phyloP scores from a whole-genome alignment of 352 stramenopile species.

The Globisporangium radiosum region DNA sequence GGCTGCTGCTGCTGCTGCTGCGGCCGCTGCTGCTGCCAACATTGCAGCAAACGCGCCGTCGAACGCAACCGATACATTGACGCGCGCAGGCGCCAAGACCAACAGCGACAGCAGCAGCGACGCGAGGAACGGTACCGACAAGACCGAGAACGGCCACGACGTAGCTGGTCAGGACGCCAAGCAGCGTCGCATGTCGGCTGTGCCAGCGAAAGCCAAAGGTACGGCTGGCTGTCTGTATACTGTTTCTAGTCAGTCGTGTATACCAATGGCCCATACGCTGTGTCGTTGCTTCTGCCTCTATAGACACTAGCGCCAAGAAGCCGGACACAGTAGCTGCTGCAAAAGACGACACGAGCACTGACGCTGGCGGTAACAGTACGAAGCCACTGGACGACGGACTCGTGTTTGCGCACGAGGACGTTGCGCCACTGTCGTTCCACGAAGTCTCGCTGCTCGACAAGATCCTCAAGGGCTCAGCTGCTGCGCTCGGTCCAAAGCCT shows the following conservation, averaged over 20 bases:
- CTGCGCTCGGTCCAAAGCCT: constrained; percentile 44
- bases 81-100: constrained; percentile 14
- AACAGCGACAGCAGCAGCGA: background rate
- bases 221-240: background rate
- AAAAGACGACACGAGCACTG: constrained; percentile 12
- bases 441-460: constrained; percentile 74
- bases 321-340: background rate
- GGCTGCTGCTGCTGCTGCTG: background rate
- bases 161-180: constrained; percentile 5
- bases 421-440: constrained; percentile 55
- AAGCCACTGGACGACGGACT: constrained; percentile 39
- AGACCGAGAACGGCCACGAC: constrained; percentile 6
- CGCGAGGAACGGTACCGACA: background rate
- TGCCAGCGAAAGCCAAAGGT: constrained; percentile 14
- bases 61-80: constrained; percentile 7
- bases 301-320: constrained; percentile 7
- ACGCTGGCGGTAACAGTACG: constrained; percentile 2
- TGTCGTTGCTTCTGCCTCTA: too few relatives aligned
- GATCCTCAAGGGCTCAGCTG: constrained; percentile 52
- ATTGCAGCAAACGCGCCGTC: background rate
- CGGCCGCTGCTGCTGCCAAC: background rate
- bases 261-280: too few relatives aligned
- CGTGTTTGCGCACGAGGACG: constrained; percentile 59
- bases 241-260: too few relatives aligned
- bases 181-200: constrained; percentile 8